Conservation (phyloP, 176 grass and related monocot species). For the Stipa capillata region DNA sequence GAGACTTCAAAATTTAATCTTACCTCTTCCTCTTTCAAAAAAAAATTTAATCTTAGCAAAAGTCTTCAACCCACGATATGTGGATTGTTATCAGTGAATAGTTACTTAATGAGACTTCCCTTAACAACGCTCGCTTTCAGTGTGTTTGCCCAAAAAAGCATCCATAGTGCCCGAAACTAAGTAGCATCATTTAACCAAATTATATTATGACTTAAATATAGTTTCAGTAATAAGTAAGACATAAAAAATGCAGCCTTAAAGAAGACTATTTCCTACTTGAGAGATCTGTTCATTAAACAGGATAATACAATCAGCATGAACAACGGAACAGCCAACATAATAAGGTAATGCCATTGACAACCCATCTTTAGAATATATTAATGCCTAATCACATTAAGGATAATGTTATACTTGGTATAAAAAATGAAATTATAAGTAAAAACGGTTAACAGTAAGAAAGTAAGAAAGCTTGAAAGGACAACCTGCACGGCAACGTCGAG, state of each 20-base stretch:
- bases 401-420: neutral
- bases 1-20: neutral
- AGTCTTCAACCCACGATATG: neutral
- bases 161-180: neutral
- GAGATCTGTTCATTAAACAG: neutral
- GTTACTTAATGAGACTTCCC: neutral
- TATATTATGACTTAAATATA: neutral
- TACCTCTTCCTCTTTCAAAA: too few species aligned
- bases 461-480: constrained; percentile 8
- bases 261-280: constrained; percentile 1
- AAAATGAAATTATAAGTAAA: neutral
- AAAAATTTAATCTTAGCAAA: too few species aligned
- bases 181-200: neutral
- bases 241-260: neutral
- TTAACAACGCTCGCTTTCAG: neutral
- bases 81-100: neutral
- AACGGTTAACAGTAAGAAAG: neutral
- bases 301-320: neutral
- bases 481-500: constrained; percentile 84
- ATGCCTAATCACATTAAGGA: neutral
- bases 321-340: neutral
- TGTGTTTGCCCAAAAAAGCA: neutral
- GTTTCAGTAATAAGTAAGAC: neutral
- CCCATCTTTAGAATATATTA: neutral
- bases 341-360: neutral